Evolutionary conservation across 73 alveolate genomes (phyloP).

Genomic region (Tetrahymena thermophila): DNA sequence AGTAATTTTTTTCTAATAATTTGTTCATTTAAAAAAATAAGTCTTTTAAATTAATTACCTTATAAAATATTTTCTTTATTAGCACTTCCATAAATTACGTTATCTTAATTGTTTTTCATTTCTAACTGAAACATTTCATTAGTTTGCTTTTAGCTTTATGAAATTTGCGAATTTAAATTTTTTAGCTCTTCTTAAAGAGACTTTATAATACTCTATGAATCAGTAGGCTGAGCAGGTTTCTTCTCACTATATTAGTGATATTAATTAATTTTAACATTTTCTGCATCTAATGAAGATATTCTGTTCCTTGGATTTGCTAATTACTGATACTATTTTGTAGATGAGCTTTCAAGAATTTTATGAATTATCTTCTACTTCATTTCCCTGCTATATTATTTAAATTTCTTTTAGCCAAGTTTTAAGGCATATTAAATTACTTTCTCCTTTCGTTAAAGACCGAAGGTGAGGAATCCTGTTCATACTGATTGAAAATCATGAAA

Average conservation of each 20-base stretch:
- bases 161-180: not conserved
- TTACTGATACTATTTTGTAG: not conserved
- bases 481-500: not conserved
- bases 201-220: not conserved
- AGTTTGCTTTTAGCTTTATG: not conserved
- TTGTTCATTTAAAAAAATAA: not conserved
- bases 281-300: not conserved
- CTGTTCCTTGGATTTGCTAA: not conserved
- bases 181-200: not conserved
- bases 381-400: not conserved
- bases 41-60: not conserved
- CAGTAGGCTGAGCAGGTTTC: not conserved
- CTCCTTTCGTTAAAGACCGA: not conserved
- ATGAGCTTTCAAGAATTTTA: not conserved
- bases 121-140: not conserved
- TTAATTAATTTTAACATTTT: not conserved
- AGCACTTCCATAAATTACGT: not conserved
- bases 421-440: not conserved
- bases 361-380: not conserved
- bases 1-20: no score
- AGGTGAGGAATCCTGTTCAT: not conserved
- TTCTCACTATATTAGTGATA: not conserved
- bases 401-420: not conserved
- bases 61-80: not conserved
- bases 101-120: not conserved